Evolutionary conservation across 495 filamentous ascomycete genomes (phyloP).

Genomic region (Talaromyces proteolyticus): DNA sequence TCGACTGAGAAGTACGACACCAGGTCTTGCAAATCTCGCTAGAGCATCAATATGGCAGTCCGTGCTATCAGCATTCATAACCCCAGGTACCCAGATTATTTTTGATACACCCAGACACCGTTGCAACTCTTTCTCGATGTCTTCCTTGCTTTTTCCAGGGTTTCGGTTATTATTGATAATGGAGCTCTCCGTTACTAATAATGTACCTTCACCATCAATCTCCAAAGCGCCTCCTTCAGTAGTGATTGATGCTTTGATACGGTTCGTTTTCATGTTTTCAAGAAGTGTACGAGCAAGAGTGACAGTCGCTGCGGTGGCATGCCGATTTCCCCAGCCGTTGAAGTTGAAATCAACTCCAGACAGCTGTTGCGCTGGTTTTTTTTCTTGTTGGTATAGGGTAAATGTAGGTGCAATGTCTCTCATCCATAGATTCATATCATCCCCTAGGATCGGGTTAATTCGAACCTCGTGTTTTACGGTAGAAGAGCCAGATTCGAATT

Average conservation of each 20-base stretch:
- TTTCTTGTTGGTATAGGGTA: constrained; percentile 9
- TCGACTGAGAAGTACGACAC: constrained; percentile 24
- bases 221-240: constrained; percentile 29
- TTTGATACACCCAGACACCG: constrained; percentile 18
- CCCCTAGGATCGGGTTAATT: constrained; percentile 14
- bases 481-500: constrained; percentile 9
- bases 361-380: constrained; percentile 2
- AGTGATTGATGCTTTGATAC: constrained; percentile 14
- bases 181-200: constrained; percentile 29
- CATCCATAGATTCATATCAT: constrained; percentile 30
- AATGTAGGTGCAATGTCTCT: constrained; percentile 30
- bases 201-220: constrained; percentile 28
- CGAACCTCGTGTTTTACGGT: constrained; percentile 1
- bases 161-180: constrained; percentile 23
- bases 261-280: constrained; percentile 4
- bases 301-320: constrained; percentile 10
- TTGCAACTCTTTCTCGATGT: constrained; percentile 18
- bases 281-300: not conserved
- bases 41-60: constrained; percentile 30
- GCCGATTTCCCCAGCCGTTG: constrained; percentile 28
- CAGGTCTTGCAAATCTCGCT: constrained; percentile 23
- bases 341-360: constrained; percentile 27
- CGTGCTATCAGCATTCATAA: constrained; percentile 24
- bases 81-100: constrained; percentile 30
- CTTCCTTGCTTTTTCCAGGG: constrained; percentile 11